phyloP scores from a whole-genome alignment of 2,329 filamentous ascomycete species.

The Colletotrichum brevisporum region DNA sequence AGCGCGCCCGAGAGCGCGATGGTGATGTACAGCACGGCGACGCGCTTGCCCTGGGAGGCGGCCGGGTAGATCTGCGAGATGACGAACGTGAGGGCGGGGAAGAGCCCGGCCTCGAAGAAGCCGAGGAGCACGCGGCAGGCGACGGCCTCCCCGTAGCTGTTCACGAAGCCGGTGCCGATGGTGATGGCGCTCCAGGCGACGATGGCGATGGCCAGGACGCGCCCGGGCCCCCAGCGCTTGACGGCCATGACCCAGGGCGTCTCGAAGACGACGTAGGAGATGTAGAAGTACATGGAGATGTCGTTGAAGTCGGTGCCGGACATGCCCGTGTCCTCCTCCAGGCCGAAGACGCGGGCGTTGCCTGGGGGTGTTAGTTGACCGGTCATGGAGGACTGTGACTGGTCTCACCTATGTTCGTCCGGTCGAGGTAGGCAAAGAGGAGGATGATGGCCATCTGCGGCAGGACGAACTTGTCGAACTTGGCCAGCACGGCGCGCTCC shows the following conservation, averaged over 20 bases:
- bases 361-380: slow-evolving; percentile 19
- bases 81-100: slow-evolving; percentile 48
- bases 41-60: slow-evolving; percentile 47
- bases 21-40: slow-evolving; percentile 45
- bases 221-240: slow-evolving; percentile 44
- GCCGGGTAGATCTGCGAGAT: slow-evolving; percentile 50
- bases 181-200: slow-evolving; percentile 47
- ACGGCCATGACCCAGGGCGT: slow-evolving; percentile 44
- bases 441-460: slow-evolving; percentile 39
- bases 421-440: slow-evolving; percentile 38
- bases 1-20: slow-evolving; percentile 44
- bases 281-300: slow-evolving; percentile 40
- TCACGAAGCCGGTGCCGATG: slow-evolving; percentile 21
- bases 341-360: slow-evolving; percentile 47
- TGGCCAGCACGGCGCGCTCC: slow-evolving; percentile 33
- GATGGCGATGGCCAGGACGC: slow-evolving; percentile 44
- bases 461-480: slow-evolving; percentile 41
- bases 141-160: slow-evolving; percentile 43
- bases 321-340: slow-evolving; percentile 46
- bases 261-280: slow-evolving; percentile 45
- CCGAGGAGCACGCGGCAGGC: slow-evolving; percentile 47
- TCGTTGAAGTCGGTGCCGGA: slow-evolving; percentile 43
- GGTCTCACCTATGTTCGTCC: slow-evolving; percentile 41
- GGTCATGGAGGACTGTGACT: not conserved
- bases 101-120: slow-evolving; percentile 48